Evolutionary conservation across 192 early-diverging fungal species (phyloP), one percentile per base, ranked within the genome.

Genomic region (Powellomyces hirtus): DNA sequence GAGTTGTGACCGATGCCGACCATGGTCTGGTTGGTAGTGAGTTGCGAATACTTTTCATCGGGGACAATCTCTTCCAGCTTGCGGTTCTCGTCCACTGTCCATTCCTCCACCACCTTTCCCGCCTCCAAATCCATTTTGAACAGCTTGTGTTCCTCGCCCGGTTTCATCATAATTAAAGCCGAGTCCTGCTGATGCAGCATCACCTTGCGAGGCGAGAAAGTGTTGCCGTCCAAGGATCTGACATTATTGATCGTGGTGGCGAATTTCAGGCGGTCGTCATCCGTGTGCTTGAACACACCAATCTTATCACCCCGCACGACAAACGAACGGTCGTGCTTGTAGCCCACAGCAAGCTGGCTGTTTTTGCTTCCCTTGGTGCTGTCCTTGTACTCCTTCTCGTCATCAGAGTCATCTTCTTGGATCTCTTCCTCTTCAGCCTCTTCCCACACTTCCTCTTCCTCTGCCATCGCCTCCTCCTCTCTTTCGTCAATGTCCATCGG

Each of bases 21-120:
- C 62, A 98, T 70, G 18, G 91, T 93, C 69, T 89, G 77, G 31
- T 87, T 82, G n/a, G 66, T 22, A 0, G 93, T 91, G 73, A 86
- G 81, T 70, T 91, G 90, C 27, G 90, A 82, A 77, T 88, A 92
- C 75, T 96, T 96, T 62, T 75, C 50, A 38, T 81, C 86, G 0
- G 92, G 90, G 14, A 90, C 78, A 20, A 96, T 81, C 45, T 86
- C 82, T 59, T 81, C 77, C 2, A 87, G 84, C 6, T 82, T 81
- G n/a, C 91, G 73, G 42, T 88, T 68, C 46, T 92, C 89, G 57
- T 93, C 86, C 40, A 94, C 82, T 34, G 89, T 86, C 92, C 92
- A 98, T 77, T 96, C 92, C 60, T 98, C 94, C 13, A 95, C 95
- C 16, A 98, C 87, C 77, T 94, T 90, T 36, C 93, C 95, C 70